Percentiles rank a stretch among this genome's conserved stretches.
Conservation (phyloP, 2,329 filamentous ascomycete genomes). For the Fusarium luffae region DNA sequence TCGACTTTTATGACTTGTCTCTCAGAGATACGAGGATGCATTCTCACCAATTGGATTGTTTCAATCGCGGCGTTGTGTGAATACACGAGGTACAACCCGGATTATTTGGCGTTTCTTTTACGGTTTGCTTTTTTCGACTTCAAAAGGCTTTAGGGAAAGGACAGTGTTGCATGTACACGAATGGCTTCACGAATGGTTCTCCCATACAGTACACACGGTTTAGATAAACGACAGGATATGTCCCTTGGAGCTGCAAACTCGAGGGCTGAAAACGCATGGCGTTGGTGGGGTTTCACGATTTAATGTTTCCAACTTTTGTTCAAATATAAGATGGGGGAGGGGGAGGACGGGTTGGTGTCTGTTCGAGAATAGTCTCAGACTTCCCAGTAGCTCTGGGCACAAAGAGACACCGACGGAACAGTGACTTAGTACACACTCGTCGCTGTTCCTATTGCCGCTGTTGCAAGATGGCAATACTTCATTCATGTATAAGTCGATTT, state of each 20-base stretch:
- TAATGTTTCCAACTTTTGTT: conserved; percentile 33
- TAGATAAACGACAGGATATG: conserved; percentile 44
- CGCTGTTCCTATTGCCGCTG: conserved; percentile 2
- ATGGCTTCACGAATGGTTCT: conserved; percentile 40
- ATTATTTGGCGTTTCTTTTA: conserved; percentile 31
- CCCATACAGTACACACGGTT: conserved; percentile 22
- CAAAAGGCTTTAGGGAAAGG: conserved; percentile 28
- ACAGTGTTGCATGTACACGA: conserved; percentile 42
- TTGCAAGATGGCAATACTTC: conserved; percentile 8
- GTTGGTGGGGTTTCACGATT: conserved; percentile 36
- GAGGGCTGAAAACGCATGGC: conserved; percentile 40
- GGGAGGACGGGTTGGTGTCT: neutral
- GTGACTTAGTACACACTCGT: conserved; percentile 20
- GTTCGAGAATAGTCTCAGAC: conserved; percentile 15
- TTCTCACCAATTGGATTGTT: conserved; percentile 9
- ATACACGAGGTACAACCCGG: conserved; percentile 33
- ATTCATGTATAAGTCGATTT: conserved; percentile 20
- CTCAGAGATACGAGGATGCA: conserved; percentile 14
- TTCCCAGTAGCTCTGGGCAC: neutral
- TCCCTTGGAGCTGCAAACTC: conserved; percentile 22
- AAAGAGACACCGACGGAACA: neutral
- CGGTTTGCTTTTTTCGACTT: neutral
- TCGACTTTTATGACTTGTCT: conserved; percentile 5
- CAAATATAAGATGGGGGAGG: conserved; percentile 13
- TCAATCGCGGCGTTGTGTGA: conserved; percentile 39